Conservation (phyloP, 768 basidiomycete species). For the Pluteus cervinus region DNA sequence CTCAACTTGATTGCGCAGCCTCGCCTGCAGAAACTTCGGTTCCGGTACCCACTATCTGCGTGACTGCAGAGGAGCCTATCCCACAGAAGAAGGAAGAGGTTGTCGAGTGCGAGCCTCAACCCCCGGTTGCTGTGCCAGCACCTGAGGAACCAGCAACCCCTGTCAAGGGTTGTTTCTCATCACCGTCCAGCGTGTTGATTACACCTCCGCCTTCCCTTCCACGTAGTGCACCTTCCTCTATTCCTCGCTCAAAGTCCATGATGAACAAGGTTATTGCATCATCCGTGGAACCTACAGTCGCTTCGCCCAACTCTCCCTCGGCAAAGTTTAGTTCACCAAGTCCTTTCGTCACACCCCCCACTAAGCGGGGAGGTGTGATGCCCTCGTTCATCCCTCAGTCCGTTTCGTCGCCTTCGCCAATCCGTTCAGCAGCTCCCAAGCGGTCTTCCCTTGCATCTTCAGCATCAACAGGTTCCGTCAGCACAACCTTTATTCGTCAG, state of each 20-base stretch:
- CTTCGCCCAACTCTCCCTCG: too few species aligned
- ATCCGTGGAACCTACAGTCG: too few species aligned
- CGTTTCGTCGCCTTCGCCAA: constrained; percentile 38
- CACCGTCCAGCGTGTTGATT: constrained; percentile 11
- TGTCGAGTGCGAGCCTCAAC: too few species aligned
- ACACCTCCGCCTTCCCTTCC: constrained; percentile 1
- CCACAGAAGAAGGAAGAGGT: constrained; percentile 22
- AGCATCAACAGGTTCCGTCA: constrained; percentile 25
- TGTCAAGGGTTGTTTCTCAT: constrained; percentile 8
- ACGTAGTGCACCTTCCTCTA: constrained; percentile 17
- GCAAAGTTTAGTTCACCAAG: too few species aligned
- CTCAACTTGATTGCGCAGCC: too few species aligned
- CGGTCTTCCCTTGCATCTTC: constrained; percentile 15
- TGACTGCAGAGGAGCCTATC: too few species aligned
- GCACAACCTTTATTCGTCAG: constrained; percentile 39
- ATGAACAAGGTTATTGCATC: too few species aligned
- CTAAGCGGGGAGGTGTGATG: constrained; percentile 39
- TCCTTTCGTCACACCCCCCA: constrained; percentile 44
- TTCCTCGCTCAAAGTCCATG: constrained; percentile 21
- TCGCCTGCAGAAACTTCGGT: too few species aligned
- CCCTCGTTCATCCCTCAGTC: constrained; percentile 63
- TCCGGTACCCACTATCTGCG: too few species aligned
- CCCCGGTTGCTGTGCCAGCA: too few species aligned
- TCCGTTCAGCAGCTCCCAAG: too few species aligned
- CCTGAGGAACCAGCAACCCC: too few species aligned